Evolutionary conservation across 345 rosid genomes (phyloP), one percentile per base, ranked within the genome.

Genomic region (Sonneratia caseolaris): DNA sequence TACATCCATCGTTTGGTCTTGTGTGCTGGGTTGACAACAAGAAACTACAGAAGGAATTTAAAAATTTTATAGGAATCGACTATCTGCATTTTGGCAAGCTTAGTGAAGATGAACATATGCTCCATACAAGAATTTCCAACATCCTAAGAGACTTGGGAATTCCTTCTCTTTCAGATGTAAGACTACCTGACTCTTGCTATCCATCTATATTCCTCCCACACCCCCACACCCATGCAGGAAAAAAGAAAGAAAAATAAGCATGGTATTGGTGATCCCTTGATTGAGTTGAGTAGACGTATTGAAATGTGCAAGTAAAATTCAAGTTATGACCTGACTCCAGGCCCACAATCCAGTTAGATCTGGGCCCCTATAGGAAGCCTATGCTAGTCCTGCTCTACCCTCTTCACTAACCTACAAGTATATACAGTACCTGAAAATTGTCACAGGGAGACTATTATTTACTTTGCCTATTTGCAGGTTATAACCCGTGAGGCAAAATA

Each of bases 1-100:
- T 92, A 66, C 97, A 94, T 74, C 83, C 93, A 74, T 90, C 96
- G 36, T 90, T 81, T 75, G 96, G 97, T 81, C 82, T 86, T 37
- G 85, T 92, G 38, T 94, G 97, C 77, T 94, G 97, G 99, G 86
- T 87, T 77, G 96, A 94, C 64, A 83, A 89, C 79, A 82, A 84
- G 68, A 72, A 86, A 76, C 76, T 90, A 74, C 77, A 76, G 81
- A 83, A 81, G 76, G 89, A 81, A 71, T 90, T 90, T 76, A 89
- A 79, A 80, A 77, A 86, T 69, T 70, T 81, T 77, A 85, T 84
- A 68, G 81, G 83, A 19, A 70, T 94, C 74, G 87, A 86, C 75
- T 91, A 85, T 78, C 78, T 94, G 7, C 73, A 80, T 84, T 89
- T 94, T 64, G 92, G 96, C 38, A 79, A 82, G 64, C 83, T 80